These are phyloP conservation scores for Tetracentron sinense DNA, from an alignment of 164 flowering plant species.

Conservation along the genomic window DNA sequence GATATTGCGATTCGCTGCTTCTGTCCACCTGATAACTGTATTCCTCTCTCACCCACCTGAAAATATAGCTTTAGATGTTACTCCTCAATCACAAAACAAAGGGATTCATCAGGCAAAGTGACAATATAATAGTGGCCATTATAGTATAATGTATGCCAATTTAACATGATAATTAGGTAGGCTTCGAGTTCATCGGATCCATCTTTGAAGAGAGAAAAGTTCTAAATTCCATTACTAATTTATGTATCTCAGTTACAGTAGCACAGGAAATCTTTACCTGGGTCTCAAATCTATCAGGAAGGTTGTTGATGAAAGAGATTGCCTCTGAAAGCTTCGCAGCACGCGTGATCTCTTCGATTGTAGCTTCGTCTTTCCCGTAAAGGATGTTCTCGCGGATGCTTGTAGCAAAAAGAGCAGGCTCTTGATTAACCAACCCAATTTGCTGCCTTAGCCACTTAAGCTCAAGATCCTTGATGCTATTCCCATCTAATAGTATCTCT, in stretches of 20 bases:
- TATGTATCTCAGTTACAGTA: too few species aligned
- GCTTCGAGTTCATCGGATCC: too few species aligned
- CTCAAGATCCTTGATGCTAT: constrained; percentile 57
- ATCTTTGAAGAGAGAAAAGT: too few species aligned
- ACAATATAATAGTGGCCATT: neutral
- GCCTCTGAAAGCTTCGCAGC: constrained; percentile 97
- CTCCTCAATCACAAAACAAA: neutral
- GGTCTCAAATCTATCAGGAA: constrained; percentile 92
- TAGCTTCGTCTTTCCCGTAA: constrained; percentile 86
- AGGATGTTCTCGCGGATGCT: constrained; percentile 87
- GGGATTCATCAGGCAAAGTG: neutral
- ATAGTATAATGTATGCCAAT: too few species aligned
- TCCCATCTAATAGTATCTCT: constrained; percentile 60
- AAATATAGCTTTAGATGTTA: too few species aligned
- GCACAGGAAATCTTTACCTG: constrained; percentile 45
- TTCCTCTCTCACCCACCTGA: constrained; percentile 95
- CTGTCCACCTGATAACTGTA: constrained; percentile 94
- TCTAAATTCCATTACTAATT: too few species aligned
- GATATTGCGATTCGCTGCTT: constrained; percentile 94
- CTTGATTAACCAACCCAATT: constrained; percentile 94
- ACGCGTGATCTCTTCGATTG: constrained; percentile 70
- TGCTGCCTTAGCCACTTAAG: constrained; percentile 85
- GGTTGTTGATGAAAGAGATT: constrained; percentile 75
- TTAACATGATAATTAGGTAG: too few species aligned
- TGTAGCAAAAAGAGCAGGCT: constrained; percentile 94